Base-by-base conservation (phyloP, 257 asterid genomes). In the Solanum dulcamara region DNA sequence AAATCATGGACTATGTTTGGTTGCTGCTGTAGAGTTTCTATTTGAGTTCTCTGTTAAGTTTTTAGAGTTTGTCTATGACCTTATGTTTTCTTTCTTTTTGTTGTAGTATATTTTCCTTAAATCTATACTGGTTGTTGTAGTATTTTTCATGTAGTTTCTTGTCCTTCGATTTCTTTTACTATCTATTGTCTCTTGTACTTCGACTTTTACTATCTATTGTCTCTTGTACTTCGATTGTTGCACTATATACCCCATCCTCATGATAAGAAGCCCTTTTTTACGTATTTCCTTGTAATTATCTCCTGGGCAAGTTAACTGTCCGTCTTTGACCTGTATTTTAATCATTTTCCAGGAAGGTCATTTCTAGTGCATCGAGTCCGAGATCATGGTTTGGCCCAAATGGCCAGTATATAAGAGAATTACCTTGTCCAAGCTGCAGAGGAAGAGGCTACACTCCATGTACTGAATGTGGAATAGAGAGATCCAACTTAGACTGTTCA, bases 311-410 rank as follows among this genome's bases (percentile, higher is more conserved):
- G 82, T 46, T 44, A 14, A 4, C 38, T 75, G 26, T 44, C 26
- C 26, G 46, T 44, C 60, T 75, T 46, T 75, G 40, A 26, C 5
- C 6, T 79, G 11, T 28, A 51, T 60, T 37, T 70, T n/a, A 28
- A 37, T 24, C 60, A 42, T 80, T 6, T 17, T 86, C 37, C 70
- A 96, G 98, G 90, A 90, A 91, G 89, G 88, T 89, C 74, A 86
- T 88, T 86, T 92, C 98, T 67, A 90, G 88, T 88, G 88, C 92
- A 44, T 90, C 96, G 15, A 89, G 89, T 70, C 92, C 93, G n/a
- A 90, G 97, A 83, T 94, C 99, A 4, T 96, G 99, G 99, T 93
- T 96, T 86, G 98, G 99, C 83, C 99, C 99, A 51, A 94, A 93
- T 83, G 99, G 98, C 6, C 98, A 92, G 86, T 96, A 96, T 68